A percentile compares a stretch with the other conserved stretches of the same genome.
phyloP scores from a whole-genome alignment of 208 protist species.

The Entamoeba dispar region DNA sequence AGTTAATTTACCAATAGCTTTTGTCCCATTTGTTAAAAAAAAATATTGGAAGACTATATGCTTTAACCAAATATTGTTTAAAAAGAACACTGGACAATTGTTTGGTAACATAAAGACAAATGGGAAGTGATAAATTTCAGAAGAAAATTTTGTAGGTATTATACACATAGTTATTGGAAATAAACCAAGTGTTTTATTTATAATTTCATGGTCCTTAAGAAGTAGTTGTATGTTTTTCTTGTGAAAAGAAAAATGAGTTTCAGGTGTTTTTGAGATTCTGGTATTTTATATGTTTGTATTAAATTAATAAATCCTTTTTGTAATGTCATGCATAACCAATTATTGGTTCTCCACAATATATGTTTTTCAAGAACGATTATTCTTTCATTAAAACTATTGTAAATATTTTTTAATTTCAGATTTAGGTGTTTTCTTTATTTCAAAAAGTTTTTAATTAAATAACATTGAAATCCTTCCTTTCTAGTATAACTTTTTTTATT shows the following conservation, averaged over 20 bases:
- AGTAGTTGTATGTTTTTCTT: background rate
- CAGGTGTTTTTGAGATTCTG: background rate
- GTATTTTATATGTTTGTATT: background rate
- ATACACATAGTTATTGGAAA: background rate
- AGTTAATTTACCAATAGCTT: background rate
- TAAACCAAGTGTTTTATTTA: background rate
- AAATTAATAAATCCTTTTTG: background rate
- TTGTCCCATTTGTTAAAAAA: background rate
- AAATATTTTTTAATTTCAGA: too few species aligned
- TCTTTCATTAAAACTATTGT: background rate
- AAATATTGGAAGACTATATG: background rate
- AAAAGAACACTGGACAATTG: background rate
- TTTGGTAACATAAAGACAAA: background rate
- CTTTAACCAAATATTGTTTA: background rate
- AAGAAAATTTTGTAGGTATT: background rate
- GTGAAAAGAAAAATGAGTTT: background rate
- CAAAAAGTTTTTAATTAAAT: too few species aligned
- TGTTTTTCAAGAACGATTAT: background rate
- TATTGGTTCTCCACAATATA: background rate
- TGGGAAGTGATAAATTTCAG: background rate
- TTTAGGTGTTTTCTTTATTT: too few species aligned
- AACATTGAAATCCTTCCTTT: too few species aligned
- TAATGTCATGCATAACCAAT: background rate
- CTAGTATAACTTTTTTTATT: too few species aligned
- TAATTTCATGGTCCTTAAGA: background rate